Evolutionary conservation across 345 rosid species (phyloP).

Genomic region (Erysimum cheiranthoides): DNA sequence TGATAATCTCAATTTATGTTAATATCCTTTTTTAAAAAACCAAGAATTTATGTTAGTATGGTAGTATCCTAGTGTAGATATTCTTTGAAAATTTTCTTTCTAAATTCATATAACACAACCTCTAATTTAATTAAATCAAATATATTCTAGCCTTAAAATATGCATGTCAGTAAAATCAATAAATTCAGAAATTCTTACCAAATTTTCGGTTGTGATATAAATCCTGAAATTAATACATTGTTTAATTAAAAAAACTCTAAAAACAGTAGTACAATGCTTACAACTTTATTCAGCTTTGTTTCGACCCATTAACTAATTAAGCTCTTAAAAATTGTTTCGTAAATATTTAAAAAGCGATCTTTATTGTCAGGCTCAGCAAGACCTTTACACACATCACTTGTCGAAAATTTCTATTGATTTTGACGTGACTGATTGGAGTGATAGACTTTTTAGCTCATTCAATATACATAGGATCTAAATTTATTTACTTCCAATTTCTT

Average conservation of each 20-base stretch:
- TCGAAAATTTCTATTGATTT: not conserved
- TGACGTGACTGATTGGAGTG: not conserved
- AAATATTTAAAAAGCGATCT: not conserved
- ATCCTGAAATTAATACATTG: not conserved
- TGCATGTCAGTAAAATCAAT: too few relatives aligned
- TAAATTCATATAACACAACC: not conserved
- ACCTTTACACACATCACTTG: constrained; percentile 1
- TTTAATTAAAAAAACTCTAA: not conserved
- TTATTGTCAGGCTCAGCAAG: constrained; percentile 1
- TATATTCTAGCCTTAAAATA: too few relatives aligned
- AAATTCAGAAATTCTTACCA: not conserved
- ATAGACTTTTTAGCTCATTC: too few relatives aligned
- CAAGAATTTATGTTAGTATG: not conserved
- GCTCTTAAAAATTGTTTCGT: not conserved
- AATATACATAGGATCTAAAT: too few relatives aligned
- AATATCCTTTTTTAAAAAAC: not conserved
- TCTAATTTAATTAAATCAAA: too few relatives aligned
- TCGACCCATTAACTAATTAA: not conserved
- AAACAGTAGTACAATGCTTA: not conserved
- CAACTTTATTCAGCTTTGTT: not conserved
- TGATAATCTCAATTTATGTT: not conserved
- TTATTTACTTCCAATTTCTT: too few relatives aligned
- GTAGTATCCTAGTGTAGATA: not conserved
- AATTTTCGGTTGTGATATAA: not conserved
- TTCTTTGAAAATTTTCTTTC: not conserved